Evolutionary conservation across 768 basidiomycete species (phyloP), one percentile per base, ranked within the genome.

Genomic region (Termitomyces sp.): DNA sequence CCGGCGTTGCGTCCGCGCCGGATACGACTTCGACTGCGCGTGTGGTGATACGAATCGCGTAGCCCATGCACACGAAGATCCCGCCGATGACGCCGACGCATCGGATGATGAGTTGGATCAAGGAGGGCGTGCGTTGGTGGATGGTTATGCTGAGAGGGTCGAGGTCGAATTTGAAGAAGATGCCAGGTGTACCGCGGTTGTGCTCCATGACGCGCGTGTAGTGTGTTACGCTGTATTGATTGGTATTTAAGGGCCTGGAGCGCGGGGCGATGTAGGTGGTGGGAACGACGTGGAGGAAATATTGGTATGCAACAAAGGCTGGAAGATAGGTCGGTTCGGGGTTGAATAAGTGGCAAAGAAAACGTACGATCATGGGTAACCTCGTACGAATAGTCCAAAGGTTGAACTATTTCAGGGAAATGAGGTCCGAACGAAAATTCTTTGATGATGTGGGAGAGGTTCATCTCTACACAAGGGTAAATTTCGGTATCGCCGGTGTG

Each of bases 151-250:
- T 79, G 74, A 98, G 82, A 0, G 95, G 94, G 69, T 99, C 96
- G 40, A 98, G 75, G 59, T 99, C 95, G 70, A 93, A 98, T 73
- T 98, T 97, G 88, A 98, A 97, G 79, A 96, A 98, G 69, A 98
- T 96, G 16, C 92, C 95, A 0, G 96, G 96, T 0, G 93, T 88
- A 7, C 91, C 92, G 16, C 78, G 74, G 63, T 91, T 84, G 68
- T 92, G 89, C 20, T 84, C 76, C 2, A 97, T 75, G 18, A 82
- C 79, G 33, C 91, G 85, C 1, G 83, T 86, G 65, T 98, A 96
- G 73, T 97, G 93, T 0, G 93, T 98, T 5, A 98, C 96, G 49
- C 91, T 92, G 75, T 98, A 98, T 71, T 96, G 92, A 68, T 91
- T 82, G 2, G 92, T 94, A 43, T 81, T 70, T 3, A 93, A 72